Conservation (phyloP, 768 basidiomycete genomes). For the Pleurotus citrinopileatus region DNA sequence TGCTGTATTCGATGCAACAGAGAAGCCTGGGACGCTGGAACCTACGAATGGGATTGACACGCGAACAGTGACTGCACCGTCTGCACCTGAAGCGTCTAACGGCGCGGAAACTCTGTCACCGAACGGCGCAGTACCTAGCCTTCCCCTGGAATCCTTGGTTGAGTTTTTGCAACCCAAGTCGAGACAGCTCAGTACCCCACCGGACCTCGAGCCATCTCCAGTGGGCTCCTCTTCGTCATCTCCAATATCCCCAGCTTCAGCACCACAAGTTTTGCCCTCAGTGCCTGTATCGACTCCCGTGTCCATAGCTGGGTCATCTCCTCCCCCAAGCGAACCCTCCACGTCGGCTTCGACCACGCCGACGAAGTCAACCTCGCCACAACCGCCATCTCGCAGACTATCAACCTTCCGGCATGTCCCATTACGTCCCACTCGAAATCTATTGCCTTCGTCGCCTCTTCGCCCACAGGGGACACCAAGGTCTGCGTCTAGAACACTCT, state of each 20-base stretch:
- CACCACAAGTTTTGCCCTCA: slow-evolving; percentile 8
- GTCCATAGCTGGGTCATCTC: slow-evolving; percentile 7
- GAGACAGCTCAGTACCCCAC: no score
- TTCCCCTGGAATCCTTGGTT: slow-evolving; percentile 25
- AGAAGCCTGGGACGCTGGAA: neutral
- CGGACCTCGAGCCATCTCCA: no score
- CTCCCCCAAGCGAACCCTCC: slow-evolving; percentile 10
- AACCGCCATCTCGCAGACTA: neutral
- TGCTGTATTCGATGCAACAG: neutral
- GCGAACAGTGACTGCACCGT: neutral
- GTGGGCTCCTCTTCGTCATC: no score
- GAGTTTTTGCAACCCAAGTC: no score
- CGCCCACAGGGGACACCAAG: slow-evolving; percentile 19
- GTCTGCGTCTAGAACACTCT: slow-evolving; percentile 21
- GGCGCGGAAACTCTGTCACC: slow-evolving; percentile 21
- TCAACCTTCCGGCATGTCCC: slow-evolving; percentile 39
- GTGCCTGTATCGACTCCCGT: slow-evolving; percentile 7
- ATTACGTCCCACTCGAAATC: slow-evolving; percentile 29
- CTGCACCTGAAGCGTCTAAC: neutral
- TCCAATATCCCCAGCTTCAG: slow-evolving; percentile 31
- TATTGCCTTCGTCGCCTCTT: slow-evolving; percentile 30
- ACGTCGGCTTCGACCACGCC: slow-evolving; percentile 17
- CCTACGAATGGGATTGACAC: neutral
- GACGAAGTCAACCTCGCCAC: neutral
- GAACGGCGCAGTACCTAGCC: slow-evolving; percentile 16